phyloP scores from a whole-genome alignment of 2,329 filamentous ascomycete species.

The Parastagonospora nodorum region DNA sequence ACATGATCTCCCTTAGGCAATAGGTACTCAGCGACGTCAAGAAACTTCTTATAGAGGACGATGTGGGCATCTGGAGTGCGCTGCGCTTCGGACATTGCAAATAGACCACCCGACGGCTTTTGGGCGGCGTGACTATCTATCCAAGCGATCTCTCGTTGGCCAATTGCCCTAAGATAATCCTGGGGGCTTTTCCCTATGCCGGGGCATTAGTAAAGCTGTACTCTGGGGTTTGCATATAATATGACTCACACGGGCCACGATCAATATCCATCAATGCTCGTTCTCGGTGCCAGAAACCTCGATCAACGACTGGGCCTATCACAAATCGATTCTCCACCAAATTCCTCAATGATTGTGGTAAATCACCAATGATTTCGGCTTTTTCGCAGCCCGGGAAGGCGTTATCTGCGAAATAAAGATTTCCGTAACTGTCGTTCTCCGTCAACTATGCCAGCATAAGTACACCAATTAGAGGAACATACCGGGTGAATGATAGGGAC shows the following conservation, averaged over 20 bases:
- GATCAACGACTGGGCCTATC: slow-evolving; percentile 46
- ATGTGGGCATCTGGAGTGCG: slow-evolving; percentile 35
- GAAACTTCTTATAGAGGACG: slow-evolving; percentile 40
- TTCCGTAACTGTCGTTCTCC: slow-evolving; percentile 42
- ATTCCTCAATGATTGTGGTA: slow-evolving; percentile 36
- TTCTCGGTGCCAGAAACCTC: slow-evolving; percentile 44
- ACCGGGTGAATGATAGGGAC: slow-evolving; percentile 43
- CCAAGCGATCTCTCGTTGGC: slow-evolving; percentile 43
- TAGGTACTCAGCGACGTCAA: slow-evolving; percentile 37
- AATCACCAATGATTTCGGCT: slow-evolving; percentile 30
- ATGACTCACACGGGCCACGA: slow-evolving; percentile 49
- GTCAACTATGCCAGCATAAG: slow-evolving; percentile 16
- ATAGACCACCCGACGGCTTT: slow-evolving; percentile 19
- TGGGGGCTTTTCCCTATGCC: slow-evolving; percentile 42
- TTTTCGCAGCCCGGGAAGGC: slow-evolving; percentile 36
- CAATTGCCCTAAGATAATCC: slow-evolving; percentile 41
- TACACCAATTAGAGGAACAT: neutral
- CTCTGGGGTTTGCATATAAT: too few species aligned
- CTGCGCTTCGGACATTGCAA: slow-evolving; percentile 17
- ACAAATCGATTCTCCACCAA: slow-evolving; percentile 38
- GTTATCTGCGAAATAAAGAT: slow-evolving; percentile 44
- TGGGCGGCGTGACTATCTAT: slow-evolving; percentile 32
- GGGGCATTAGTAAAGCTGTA: too few species aligned
- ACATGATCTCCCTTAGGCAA: slow-evolving; percentile 25
- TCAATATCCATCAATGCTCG: slow-evolving; percentile 42